Conservation (phyloP, 2,329 filamentous ascomycete genomes). For the Pseudogymnoascus sp. region DNA sequence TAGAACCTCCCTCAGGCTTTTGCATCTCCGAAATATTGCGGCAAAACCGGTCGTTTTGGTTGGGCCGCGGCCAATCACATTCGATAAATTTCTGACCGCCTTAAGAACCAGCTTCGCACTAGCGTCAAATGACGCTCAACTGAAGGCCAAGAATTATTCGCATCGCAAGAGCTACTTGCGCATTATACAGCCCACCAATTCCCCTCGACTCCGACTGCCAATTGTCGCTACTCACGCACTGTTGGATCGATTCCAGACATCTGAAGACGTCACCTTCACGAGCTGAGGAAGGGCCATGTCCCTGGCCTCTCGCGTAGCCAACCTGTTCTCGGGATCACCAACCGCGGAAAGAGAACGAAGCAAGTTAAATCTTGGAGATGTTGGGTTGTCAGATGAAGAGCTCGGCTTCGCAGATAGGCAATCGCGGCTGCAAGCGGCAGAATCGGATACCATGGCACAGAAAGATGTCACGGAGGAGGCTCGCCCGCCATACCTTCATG, state of each 20-base stretch:
- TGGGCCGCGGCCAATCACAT: neutral
- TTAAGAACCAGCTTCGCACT: slow-evolving; percentile 3
- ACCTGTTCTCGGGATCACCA: slow-evolving; percentile 39
- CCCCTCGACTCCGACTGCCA: neutral
- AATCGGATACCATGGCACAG: slow-evolving; percentile 24
- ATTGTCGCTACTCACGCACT: slow-evolving; percentile 2
- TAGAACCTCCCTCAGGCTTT: neutral
- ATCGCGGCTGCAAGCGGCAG: slow-evolving; percentile 19
- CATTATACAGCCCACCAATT: slow-evolving; percentile 2
- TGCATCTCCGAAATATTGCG: slow-evolving; percentile 5
- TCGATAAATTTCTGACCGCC: slow-evolving; percentile 7
- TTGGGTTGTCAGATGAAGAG: slow-evolving; percentile 29
- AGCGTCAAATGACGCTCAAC: slow-evolving; percentile 9
- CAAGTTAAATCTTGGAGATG: slow-evolving; percentile 28
- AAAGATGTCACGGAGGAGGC: slow-evolving; percentile 38
- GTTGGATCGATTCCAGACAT: neutral
- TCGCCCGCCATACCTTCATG: slow-evolving; percentile 56
- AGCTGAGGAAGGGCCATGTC: slow-evolving; percentile 42
- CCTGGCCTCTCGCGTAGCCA: slow-evolving; percentile 45
- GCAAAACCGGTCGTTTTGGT: neutral
- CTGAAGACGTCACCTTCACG: slow-evolving; percentile 11
- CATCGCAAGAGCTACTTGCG: neutral
- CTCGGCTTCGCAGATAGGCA: slow-evolving; percentile 26
- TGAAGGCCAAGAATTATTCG: slow-evolving; percentile 10
- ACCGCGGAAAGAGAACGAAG: slow-evolving; percentile 18